Conservation (phyloP, 495 filamentous ascomycete genomes). For the Jackrogersella multiformis region DNA sequence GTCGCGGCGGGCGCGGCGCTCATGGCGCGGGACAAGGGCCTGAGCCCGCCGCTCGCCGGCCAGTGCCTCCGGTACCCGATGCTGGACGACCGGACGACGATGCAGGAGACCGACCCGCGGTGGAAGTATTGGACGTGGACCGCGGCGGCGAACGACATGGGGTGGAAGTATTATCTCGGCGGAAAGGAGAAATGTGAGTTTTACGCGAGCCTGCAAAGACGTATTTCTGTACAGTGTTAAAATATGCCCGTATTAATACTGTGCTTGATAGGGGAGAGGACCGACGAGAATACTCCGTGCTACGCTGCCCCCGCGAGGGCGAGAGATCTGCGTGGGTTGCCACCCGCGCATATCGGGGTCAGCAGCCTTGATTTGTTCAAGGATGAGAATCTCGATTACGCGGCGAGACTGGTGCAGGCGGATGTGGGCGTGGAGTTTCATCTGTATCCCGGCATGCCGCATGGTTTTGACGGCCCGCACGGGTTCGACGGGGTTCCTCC, state of each 20-base stretch:
- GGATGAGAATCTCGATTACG: constrained; percentile 56
- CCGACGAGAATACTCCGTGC: constrained; percentile 30
- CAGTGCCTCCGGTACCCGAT: constrained; percentile 53
- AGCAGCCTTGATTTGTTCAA: constrained; percentile 55
- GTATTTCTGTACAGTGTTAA: too few relatives aligned
- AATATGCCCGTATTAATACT: background rate
- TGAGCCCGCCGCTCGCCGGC: constrained; percentile 43
- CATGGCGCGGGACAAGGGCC: constrained; percentile 45
- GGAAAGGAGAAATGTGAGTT: constrained; percentile 4
- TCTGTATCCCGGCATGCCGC: constrained; percentile 59
- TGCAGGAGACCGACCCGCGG: constrained; percentile 38
- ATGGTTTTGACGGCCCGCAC: constrained; percentile 60
- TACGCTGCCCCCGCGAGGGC: constrained; percentile 50
- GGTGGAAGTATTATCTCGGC: constrained; percentile 45
- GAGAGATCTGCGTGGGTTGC: constrained; percentile 46
- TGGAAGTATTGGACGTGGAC: constrained; percentile 49
- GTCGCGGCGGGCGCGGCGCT: constrained; percentile 49
- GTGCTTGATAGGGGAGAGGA: background rate
- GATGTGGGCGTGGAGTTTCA: constrained; percentile 60
- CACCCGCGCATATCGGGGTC: constrained; percentile 50
- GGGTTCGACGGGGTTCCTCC: constrained; percentile 48
- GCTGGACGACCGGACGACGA: constrained; percentile 52
- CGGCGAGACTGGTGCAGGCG: constrained; percentile 45
- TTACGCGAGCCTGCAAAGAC: too few relatives aligned
- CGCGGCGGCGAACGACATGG: constrained; percentile 42